Base-by-base conservation (phyloP, 495 filamentous ascomycete genomes). In the Trichoderma virens region DNA sequence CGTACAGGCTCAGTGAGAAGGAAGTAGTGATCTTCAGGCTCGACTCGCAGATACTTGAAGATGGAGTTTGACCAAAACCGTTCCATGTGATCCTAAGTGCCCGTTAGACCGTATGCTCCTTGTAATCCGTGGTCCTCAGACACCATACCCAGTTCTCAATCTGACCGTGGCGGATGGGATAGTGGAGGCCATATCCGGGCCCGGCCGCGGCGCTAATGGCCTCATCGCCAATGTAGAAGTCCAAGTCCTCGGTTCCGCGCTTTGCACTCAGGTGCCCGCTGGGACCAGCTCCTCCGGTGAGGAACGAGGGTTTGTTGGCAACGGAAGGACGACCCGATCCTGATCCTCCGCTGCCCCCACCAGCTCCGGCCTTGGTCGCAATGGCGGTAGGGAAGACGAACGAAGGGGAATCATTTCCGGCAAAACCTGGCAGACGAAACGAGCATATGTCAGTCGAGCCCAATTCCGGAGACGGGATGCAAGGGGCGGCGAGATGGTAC, bases 1-100 rank as follows among this genome's bases (percentile, higher is more conserved):
- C 86, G 75, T 83, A 96, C 93, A 60, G 94, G 94, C 73, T 98
- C 94, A 61, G 94, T 98, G 63, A 98, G 88, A 54, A 98, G 86
- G 76, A 98, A 98, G 78, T 96, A 89, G 72, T 98, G 94, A 72
- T 98, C 94, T 79, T 98, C 94, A 30, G 94, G 94, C 76, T 98
- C 94, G 64, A 98, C 94, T 63, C 94, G 86, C 41, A 98, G 85
- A 74, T 98, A 98, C 74, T 98, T 98, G 83, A 98, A 98, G 77
- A 98, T 98, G 30, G 95, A 98, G 78, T 97, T 97, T 59, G 95
- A 97, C 94, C 94, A 98, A 76, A 97, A 98, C 62, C 94, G 86
- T 73, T 98, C 94, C 94, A 98, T 98, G 68, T 95, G 89, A 75
- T 98, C 94, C 89, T 92, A 78, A 67, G 9, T 65, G 60, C 43